Percentiles rank a stretch among this genome's conserved stretches.
Conservation (phyloP, 2,329 filamentous ascomycete species). For the Hypoxylon sp. region DNA sequence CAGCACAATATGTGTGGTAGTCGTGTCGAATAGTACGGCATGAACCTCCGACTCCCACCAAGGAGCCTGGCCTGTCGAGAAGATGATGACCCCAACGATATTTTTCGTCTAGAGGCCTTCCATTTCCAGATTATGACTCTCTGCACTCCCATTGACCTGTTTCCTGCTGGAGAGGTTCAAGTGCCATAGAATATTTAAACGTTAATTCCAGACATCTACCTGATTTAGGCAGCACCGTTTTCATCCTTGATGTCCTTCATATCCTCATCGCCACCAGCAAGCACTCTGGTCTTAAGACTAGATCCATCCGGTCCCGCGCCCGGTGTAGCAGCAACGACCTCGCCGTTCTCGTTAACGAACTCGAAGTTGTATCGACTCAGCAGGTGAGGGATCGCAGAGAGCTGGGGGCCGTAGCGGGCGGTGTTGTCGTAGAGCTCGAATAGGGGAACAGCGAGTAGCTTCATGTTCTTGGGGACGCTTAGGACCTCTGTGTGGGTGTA, state of each 20-base stretch:
- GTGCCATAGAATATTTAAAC: too few species aligned
- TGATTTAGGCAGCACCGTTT: slow-evolving; percentile 38
- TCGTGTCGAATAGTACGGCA: too few species aligned
- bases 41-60: too few species aligned
- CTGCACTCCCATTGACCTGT: too few species aligned
- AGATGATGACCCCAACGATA: too few species aligned
- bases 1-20: too few species aligned
- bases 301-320: slow-evolving; percentile 71
- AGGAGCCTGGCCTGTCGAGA: too few species aligned
- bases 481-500: slow-evolving; percentile 74
- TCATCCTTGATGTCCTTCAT: slow-evolving; percentile 56
- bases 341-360: slow-evolving; percentile 91
- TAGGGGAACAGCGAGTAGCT: slow-evolving; percentile 92
- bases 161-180: too few species aligned
- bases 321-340: slow-evolving; percentile 85
- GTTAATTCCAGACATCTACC: too few species aligned
- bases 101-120: too few species aligned
- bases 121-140: too few species aligned
- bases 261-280: slow-evolving; percentile 69
- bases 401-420: slow-evolving; percentile 90
- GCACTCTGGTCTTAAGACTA: slow-evolving; percentile 70
- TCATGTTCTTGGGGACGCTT: slow-evolving; percentile 99
- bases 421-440: slow-evolving; percentile 99
- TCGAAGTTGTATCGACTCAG: slow-evolving; percentile 97
- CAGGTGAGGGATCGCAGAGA: slow-evolving; percentile 94